Base-by-base conservation (phyloP, 768 basidiomycete genomes). In the Wakefieldia striispora region DNA sequence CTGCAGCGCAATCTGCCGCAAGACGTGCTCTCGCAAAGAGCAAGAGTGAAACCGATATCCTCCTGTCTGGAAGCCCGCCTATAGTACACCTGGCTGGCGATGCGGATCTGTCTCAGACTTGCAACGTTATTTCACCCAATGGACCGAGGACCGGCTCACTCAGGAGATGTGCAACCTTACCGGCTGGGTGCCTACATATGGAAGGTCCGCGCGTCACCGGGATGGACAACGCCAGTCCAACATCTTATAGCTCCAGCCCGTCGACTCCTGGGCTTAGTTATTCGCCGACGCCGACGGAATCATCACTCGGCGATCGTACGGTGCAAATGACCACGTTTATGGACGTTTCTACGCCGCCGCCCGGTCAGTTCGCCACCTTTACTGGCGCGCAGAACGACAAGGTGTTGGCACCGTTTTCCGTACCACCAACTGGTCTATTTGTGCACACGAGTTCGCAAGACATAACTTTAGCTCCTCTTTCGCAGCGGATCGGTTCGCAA, bases 241-340 rank as follows among this genome's bases (percentile, higher is more conserved):
- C 49, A 16, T 34, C 50, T 10, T 59, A 53, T 40, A 54, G 56
- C 40, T 51, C 60, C 10, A 76, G 74, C 54, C 80, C 82, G 10
- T 67, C 76, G n/a, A 82, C 80, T 0, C 83, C 83, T 0, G 70
- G 73, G 17, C 76, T 85, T 34, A 76, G 72, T 11, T 79, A 79
- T 43, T 84, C 83, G 0, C 83, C 83, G 0, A 76, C 80, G 1
- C 77, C 82, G 4, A 82, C 81, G 1, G 81, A 80, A 48, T 83
- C 78, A 0, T 78, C 78, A 6, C 67, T 74, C 40, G 77, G 76
- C 34, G 81, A 82, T 55, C 75, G 75, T 20, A 83, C 80, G 0
- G 69, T 82, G 20, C 82, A 83, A 55, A 78, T 82, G 76, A 65
- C 74, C 14, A 72, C 67, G 0, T 81, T 81, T 49, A 65, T 74